phyloP scores from a whole-genome alignment of 2,329 filamentous ascomycete genomes.

The Aspergillus novofumigatus region DNA sequence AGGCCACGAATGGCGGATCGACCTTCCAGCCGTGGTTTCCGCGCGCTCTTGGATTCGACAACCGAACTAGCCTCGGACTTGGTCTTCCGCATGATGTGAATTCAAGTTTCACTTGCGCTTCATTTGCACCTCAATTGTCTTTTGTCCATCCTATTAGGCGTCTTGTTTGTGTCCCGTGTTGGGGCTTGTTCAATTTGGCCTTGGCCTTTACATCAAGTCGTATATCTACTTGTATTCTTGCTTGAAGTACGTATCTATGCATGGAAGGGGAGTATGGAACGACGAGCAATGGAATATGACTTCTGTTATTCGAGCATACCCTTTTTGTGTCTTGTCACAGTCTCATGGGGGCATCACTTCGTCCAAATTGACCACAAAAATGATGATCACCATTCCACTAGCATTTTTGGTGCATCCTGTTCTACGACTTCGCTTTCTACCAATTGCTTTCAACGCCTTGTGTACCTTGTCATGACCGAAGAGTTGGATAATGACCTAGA shows the following conservation, averaged over 20 bases:
- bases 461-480: background rate
- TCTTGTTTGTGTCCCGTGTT: constrained; percentile 11
- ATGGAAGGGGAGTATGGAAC: background rate
- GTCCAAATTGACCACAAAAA: too few relatives aligned
- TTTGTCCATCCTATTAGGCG: background rate
- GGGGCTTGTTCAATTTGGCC: background rate
- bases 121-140: constrained; percentile 10
- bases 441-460: background rate
- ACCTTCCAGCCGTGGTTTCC: constrained; percentile 28
- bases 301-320: background rate
- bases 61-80: constrained; percentile 40
- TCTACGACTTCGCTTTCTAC: background rate
- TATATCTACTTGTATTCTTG: background rate
- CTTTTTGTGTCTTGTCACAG: background rate
- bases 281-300: background rate
- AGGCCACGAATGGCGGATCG: constrained; percentile 3
- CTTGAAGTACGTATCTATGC: background rate
- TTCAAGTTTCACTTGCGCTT: constrained; percentile 5
- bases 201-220: background rate
- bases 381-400: background rate
- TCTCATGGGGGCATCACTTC: background rate
- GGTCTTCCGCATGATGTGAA: constrained; percentile 40
- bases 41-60: constrained; percentile 33
- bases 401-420: background rate
- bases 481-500: too few relatives aligned